Percentiles rank a stretch among this genome's conserved stretches.
Evolutionary conservation across 2,329 filamentous ascomycete genomes (phyloP).

Genomic region (Sporothrix phasma): DNA sequence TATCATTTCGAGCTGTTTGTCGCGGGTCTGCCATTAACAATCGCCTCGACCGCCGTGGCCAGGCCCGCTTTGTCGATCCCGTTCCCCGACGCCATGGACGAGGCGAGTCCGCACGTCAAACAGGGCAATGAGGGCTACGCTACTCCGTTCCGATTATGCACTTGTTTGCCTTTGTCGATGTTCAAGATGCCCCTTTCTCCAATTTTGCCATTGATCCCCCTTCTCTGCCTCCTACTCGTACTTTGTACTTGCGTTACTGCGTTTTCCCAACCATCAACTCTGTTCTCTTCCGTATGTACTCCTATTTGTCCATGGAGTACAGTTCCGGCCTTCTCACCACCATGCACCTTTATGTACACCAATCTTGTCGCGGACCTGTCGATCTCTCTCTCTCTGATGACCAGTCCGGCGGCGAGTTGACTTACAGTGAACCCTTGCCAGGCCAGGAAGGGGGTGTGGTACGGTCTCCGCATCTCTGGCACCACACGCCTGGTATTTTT

Average conservation of each 20-base stretch:
- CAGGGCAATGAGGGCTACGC: neutral
- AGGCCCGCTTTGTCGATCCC: neutral
- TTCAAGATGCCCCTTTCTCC: no score
- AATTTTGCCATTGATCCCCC: neutral
- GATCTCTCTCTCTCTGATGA: slow-evolving; percentile 1
- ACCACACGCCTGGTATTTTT: neutral
- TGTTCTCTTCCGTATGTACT: no score
- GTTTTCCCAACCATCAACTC: no score
- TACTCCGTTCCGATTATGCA: neutral
- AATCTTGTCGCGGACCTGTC: slow-evolving; percentile 2
- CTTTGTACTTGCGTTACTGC: neutral
- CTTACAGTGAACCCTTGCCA: slow-evolving; percentile 2
- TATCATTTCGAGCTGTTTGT: neutral
- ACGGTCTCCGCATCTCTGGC: slow-evolving; percentile 3
- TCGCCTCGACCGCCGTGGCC: neutral
- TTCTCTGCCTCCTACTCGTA: neutral
- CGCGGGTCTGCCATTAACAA: neutral
- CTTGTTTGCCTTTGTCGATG: no score
- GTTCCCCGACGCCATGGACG: neutral
- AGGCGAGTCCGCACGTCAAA: neutral
- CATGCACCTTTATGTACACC: neutral
- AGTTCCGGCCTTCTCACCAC: slow-evolving; percentile 1
- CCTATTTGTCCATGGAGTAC: no score
- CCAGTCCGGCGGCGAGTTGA: neutral
- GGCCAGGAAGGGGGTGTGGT: neutral